phyloP scores from a whole-genome alignment of 1,139 yeast species.

The Yamadazyma membranifaciens region DNA sequence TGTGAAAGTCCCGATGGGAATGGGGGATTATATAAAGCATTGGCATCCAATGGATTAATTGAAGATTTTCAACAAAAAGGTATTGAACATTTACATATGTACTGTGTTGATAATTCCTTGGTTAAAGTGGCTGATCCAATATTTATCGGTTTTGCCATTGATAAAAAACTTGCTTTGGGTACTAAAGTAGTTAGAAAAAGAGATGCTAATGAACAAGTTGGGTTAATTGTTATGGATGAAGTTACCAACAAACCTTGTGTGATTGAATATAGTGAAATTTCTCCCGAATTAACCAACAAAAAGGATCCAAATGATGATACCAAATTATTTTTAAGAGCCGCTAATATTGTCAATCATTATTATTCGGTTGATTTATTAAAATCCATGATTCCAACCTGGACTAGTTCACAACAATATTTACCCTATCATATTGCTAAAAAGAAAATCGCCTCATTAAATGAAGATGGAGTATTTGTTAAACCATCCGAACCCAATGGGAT shows the following conservation, averaged over 20 bases:
- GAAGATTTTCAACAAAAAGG: constrained; percentile 69
- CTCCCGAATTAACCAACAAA: constrained; percentile 67
- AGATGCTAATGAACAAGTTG: constrained; percentile 85
- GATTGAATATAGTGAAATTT: constrained; percentile 91
- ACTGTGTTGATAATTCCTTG: constrained; percentile 91
- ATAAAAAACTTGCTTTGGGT: constrained; percentile 67
- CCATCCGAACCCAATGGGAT: constrained; percentile 85
- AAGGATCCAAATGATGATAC: constrained; percentile 46
- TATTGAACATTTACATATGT: constrained; percentile 90
- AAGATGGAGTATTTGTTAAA: constrained; percentile 47
- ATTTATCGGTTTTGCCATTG: constrained; percentile 83
- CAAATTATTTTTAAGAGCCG: constrained; percentile 80
- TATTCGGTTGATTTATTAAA: constrained; percentile 75
- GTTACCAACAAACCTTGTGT: constrained; percentile 73
- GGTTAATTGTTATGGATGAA: constrained; percentile 77
- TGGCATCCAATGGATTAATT: constrained; percentile 61
- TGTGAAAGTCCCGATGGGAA: constrained; percentile 97
- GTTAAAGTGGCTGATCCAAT: constrained; percentile 95
- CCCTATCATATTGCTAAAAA: constrained; percentile 95
- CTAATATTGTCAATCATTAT: constrained; percentile 96
- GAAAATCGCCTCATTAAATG: constrained; percentile 69
- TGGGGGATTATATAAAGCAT: constrained; percentile 92
- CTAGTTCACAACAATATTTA: constrained; percentile 57
- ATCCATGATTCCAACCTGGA: constrained; percentile 67
- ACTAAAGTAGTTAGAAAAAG: constrained; percentile 95